A percentile compares a stretch with the other conserved stretches of the same genome.
Conservation (phyloP, 1,284 basidiomycete species). For the Agroathelia rolfsii region DNA sequence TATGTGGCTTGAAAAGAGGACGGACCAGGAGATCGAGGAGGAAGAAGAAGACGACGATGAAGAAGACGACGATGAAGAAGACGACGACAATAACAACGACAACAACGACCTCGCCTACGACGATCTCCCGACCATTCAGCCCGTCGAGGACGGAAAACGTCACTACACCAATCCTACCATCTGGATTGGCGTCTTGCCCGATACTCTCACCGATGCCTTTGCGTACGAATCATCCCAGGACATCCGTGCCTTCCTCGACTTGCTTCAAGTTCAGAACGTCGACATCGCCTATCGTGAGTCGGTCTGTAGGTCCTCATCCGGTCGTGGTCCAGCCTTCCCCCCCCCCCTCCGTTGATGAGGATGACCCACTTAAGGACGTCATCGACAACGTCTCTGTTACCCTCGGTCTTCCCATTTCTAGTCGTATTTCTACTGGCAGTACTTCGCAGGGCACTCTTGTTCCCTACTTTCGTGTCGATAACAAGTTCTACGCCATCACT, state of each 20-base stretch:
- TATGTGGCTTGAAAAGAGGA: slow-evolving; percentile 18
- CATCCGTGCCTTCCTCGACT: slow-evolving; percentile 18
- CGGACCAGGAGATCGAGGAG: slow-evolving; percentile 12
- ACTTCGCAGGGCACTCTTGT: slow-evolving; percentile 28
- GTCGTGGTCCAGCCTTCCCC: slow-evolving; percentile 24
- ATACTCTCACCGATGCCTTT: slow-evolving; percentile 19
- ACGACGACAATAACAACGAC: slow-evolving; percentile 11
- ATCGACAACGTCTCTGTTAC: slow-evolving; percentile 24
- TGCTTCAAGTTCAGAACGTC: slow-evolving; percentile 19
- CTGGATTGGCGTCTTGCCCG: slow-evolving; percentile 29
- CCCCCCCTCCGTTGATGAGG: slow-evolving; percentile 19
- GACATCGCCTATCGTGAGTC: slow-evolving; percentile 29
- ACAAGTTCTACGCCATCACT: slow-evolving; percentile 25
- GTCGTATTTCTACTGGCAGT: slow-evolving; percentile 12
- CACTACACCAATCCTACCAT: slow-evolving; percentile 22
- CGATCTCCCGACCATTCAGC: slow-evolving; percentile 13
- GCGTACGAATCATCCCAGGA: slow-evolving; percentile 21
- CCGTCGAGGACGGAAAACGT: slow-evolving; percentile 14
- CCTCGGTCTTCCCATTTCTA: slow-evolving; percentile 25
- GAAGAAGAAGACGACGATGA: slow-evolving; percentile 15
- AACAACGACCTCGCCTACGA: slow-evolving; percentile 11
- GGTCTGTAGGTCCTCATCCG: slow-evolving; percentile 11
- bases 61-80: slow-evolving; percentile 13
- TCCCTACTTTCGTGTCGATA: slow-evolving; percentile 23
- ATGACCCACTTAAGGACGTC: slow-evolving; percentile 22